phyloP scores from a whole-genome alignment of 805 yeast species.

The Ascoidea tarda region DNA sequence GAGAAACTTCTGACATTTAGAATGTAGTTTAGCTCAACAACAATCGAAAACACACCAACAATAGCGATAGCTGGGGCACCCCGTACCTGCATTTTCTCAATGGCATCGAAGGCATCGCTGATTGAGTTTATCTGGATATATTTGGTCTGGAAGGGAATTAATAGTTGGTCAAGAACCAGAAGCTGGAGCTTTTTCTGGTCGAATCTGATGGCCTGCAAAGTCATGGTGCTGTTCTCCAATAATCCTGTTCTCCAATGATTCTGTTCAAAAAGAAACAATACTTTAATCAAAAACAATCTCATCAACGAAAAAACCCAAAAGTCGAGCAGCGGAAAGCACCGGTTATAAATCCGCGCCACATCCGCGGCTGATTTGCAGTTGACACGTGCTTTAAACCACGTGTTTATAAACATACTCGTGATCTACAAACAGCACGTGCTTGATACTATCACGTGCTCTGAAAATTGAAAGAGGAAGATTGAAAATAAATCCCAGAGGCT shows the following conservation, averaged over 20 bases:
- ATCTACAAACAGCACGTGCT: too few species aligned
- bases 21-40: constrained; percentile 43
- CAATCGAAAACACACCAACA: constrained; percentile 76
- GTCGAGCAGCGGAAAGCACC: too few species aligned
- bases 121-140: constrained; percentile 50
- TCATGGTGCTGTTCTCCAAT: constrained; percentile 10
- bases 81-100: constrained; percentile 83
- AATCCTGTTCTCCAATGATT: too few species aligned
- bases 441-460: too few species aligned
- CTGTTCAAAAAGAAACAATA: too few species aligned
- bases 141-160: constrained; percentile 65
- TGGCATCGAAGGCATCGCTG: constrained; percentile 72
- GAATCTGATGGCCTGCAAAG: constrained; percentile 58
- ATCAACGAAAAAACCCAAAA: too few species aligned
- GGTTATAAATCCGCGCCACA: too few species aligned
- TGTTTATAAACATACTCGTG: background rate
- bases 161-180: constrained; percentile 64
- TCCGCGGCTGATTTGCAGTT: too few species aligned
- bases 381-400: background rate
- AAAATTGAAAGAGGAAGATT: too few species aligned
- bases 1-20: constrained; percentile 14
- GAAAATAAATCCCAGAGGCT: too few species aligned
- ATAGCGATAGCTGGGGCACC: constrained; percentile 99
- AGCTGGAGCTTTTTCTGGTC: constrained; percentile 31
- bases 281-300: too few species aligned